Evolutionary conservation across 2,329 filamentous ascomycete species (phyloP), one percentile per base, ranked within the genome.

Genomic region (Geosmithia flava): DNA sequence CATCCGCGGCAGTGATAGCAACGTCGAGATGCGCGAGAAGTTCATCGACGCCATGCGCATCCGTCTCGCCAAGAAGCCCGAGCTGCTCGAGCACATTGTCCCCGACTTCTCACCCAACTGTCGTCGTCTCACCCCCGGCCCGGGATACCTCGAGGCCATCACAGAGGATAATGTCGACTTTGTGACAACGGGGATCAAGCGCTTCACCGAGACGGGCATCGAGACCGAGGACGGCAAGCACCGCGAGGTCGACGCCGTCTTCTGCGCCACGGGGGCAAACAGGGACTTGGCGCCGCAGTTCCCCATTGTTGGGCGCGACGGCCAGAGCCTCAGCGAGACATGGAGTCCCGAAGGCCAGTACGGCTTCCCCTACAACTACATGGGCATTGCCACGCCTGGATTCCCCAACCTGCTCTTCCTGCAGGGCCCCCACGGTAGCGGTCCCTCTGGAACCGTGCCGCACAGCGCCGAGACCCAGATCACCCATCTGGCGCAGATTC

Each of bases 351-450:
- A 69, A 40, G 76, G 75, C 0, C 62, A 68, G 19, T 72, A 71
- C 51, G 81, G 80, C 0, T 83, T 78, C 50, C 82, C 83, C 0
- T 80, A 84, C 57, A 82, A 76, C 0, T 87, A 87, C 54, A 65
- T 85, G 7, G 82, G 81, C 0, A 55, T 81, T 1, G 75, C 76
- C 0, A 76, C 78, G 0, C 81, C 82, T 0, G 76, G 74, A 0
- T 85, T 85, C 51, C 82, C 83, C 0, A 87, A 87, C 53, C 64
- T 86, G 0, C 68, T 84, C 27, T 83, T 81, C 57, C 56, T 85
- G 6, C 72, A 76, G 27, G 83, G 82, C 0, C 80, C 81, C 0
- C 71, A 81, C 54, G 69, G 71, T 1, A 69, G 73, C 0, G 80
- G 78, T 0, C 71, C 76, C 2, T 78, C 76, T 2, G 83, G 83